Evolutionary conservation across 441 rosid genomes (phyloP).

Genomic region (Macaranga tanarius): DNA sequence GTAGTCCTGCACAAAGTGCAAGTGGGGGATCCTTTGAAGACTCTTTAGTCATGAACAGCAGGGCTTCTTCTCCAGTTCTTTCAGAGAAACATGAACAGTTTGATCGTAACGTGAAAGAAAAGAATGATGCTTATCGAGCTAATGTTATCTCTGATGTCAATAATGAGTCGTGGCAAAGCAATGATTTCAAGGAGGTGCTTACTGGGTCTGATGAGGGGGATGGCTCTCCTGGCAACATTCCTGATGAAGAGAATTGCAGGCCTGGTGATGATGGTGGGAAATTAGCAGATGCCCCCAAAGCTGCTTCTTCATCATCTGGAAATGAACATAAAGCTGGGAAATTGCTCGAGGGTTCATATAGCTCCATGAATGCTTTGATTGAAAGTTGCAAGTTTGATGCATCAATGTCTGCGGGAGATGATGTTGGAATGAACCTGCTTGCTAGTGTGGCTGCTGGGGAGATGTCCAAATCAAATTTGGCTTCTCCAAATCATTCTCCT

Average conservation of each 20-base stretch:
- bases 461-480: conserved; percentile 60
- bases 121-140: conserved; percentile 38
- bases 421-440: conserved; percentile 92
- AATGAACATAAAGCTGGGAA: conserved; percentile 50
- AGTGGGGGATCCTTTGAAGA: conserved; percentile 77
- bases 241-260: conserved; percentile 42
- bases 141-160: conserved; percentile 44
- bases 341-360: conserved; percentile 55
- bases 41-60: conserved; percentile 49
- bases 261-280: conserved; percentile 46
- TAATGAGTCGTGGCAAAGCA: conserved; percentile 59
- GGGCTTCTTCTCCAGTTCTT: conserved; percentile 62
- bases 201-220: conserved; percentile 54
- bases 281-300: conserved; percentile 42
- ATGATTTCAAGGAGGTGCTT: conserved; percentile 55
- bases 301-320: conserved; percentile 45
- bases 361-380: conserved; percentile 83
- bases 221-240: conserved; percentile 47
- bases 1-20: conserved; percentile 69
- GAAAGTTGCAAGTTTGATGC: conserved; percentile 78
- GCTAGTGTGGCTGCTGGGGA: conserved; percentile 98
- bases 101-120: conserved; percentile 56
- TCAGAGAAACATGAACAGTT: conserved; percentile 62
- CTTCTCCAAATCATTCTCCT: conserved; percentile 57
- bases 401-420: conserved; percentile 61